phyloP scores from a whole-genome alignment of 345 rosid species.

The Lumnitzera littorea region DNA sequence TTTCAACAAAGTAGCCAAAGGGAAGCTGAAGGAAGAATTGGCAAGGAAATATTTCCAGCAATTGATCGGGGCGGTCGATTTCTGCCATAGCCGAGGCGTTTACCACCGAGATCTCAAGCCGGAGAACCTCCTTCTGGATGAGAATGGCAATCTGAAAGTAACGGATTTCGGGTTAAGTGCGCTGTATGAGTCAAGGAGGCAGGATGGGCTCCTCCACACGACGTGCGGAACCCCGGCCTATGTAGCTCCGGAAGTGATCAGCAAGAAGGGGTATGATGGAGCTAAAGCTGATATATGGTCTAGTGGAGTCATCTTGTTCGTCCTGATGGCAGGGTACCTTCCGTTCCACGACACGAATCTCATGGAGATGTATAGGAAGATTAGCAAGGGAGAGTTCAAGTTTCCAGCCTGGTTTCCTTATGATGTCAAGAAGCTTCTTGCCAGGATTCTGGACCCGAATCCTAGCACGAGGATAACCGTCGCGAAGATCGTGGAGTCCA shows the following conservation, averaged over 20 bases:
- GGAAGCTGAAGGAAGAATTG: slow-evolving; percentile 60
- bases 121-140: slow-evolving; percentile 76
- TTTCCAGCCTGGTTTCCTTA: slow-evolving; percentile 72
- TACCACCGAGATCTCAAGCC: slow-evolving; percentile 89
- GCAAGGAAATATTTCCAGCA: slow-evolving; percentile 77
- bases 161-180: slow-evolving; percentile 81
- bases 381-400: slow-evolving; percentile 56
- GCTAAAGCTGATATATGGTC: slow-evolving; percentile 87
- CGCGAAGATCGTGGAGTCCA: slow-evolving; percentile 45
- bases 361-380: slow-evolving; percentile 62
- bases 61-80: slow-evolving; percentile 62
- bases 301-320: slow-evolving; percentile 68
- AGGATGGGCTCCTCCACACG: slow-evolving; percentile 80
- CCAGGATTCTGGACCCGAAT: slow-evolving; percentile 63
- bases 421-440: slow-evolving; percentile 58
- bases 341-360: slow-evolving; percentile 66
- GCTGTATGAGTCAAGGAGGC: slow-evolving; percentile 37
- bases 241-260: slow-evolving; percentile 77
- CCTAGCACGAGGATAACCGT: slow-evolving; percentile 53
- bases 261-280: slow-evolving; percentile 75
- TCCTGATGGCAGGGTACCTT: slow-evolving; percentile 67
- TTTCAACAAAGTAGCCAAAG: slow-evolving; percentile 59
- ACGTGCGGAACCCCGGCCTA: slow-evolving; percentile 94
- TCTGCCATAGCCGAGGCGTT: slow-evolving; percentile 80
- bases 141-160: slow-evolving; percentile 56